Conservation (phyloP, 805 yeast species). For the Lachancea mirantina region DNA sequence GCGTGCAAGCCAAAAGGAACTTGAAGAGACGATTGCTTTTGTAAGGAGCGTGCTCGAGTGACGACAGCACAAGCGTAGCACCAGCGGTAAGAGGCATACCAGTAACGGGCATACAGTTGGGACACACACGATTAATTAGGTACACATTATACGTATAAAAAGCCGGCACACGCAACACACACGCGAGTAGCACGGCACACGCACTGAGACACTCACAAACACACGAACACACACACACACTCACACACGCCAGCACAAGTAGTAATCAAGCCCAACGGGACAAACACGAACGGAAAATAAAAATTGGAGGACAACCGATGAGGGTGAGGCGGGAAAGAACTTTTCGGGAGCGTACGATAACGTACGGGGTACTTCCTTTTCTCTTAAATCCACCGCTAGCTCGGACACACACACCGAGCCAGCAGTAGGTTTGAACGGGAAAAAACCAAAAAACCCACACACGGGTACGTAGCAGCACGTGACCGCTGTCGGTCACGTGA, state of each 20-base stretch:
- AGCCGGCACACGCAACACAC: slow-evolving; percentile 3
- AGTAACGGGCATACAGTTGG: background rate
- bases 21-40: slow-evolving; percentile 31
- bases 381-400: too few relatives aligned
- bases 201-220: background rate
- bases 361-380: too few relatives aligned
- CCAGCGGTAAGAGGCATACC: background rate
- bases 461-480: slow-evolving; percentile 4
- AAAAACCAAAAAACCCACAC: background rate
- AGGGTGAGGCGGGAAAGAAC: background rate
- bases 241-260: slow-evolving; percentile 6
- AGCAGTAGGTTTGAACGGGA: background rate
- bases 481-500: too few relatives aligned
- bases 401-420: background rate
- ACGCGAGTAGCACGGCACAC: slow-evolving; percentile 2
- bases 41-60: slow-evolving; percentile 27
- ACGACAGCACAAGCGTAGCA: background rate
- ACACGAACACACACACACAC: slow-evolving; percentile 9
- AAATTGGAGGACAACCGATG: background rate
- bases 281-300: slow-evolving; percentile 1
- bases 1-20: slow-evolving; percentile 24
- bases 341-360: too few relatives aligned
- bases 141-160: slow-evolving; percentile 7
- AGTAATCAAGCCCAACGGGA: slow-evolving; percentile 1
- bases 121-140: slow-evolving; percentile 2